Conservation (phyloP, 1,139 yeast genomes). For the Hansenula sp. region DNA sequence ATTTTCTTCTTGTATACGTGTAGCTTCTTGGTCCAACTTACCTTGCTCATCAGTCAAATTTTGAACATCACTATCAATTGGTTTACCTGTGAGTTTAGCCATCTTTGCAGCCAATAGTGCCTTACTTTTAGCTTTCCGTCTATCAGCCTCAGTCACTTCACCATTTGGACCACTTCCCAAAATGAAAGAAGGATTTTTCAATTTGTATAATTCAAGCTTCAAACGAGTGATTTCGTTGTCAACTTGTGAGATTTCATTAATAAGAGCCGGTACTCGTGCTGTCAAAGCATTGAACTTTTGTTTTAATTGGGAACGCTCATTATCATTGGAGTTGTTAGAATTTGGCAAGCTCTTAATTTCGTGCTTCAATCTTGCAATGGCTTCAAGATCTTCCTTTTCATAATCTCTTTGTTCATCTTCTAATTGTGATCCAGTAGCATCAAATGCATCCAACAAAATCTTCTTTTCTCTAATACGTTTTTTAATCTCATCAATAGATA, state of each 20-base stretch:
- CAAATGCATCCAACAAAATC: conserved; percentile 52
- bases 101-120: conserved; percentile 76
- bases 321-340: conserved; percentile 25
- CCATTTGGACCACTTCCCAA: conserved; percentile 86
- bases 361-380: conserved; percentile 60
- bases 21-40: conserved; percentile 50
- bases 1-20: conserved; percentile 50
- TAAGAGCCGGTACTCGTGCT: conserved; percentile 65
- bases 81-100: conserved; percentile 87
- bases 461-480: conserved; percentile 58
- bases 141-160: conserved; percentile 74
- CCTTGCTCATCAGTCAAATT: conserved; percentile 51
- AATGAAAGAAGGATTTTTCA: conserved; percentile 62
- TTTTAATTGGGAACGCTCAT: conserved; percentile 23
- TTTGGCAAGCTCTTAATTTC: conserved; percentile 41
- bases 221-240: conserved; percentile 68
- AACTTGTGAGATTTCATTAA: conserved; percentile 53
- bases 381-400: conserved; percentile 32
- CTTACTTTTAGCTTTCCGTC: conserved; percentile 72
- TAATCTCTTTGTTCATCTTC: conserved; percentile 21
- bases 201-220: conserved; percentile 61
- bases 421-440: conserved; percentile 15
- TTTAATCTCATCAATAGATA: conserved; percentile 43
- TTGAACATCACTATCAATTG: conserved; percentile 43
- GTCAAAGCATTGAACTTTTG: conserved; percentile 40